Percentiles rank a stretch among this genome's conserved stretches.
phyloP scores from a whole-genome alignment of 2,329 filamentous ascomycete species.

The Neobulgaria alba region DNA sequence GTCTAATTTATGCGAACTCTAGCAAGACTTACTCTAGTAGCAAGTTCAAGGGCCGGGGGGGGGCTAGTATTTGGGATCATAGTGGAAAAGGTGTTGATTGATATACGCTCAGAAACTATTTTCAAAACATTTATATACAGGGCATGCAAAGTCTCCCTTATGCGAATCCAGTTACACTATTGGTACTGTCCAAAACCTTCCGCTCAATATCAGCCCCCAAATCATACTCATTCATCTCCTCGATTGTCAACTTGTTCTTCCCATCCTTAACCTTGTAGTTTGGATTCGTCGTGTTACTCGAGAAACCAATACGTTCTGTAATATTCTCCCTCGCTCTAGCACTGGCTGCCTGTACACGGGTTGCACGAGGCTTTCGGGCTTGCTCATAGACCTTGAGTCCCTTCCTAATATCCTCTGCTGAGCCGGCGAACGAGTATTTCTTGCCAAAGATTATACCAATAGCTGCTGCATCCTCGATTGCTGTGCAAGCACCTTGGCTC shows the following conservation, averaged over 20 bases:
- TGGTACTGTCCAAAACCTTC: constrained; percentile 2
- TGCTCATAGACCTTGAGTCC: constrained; percentile 42
- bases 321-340: constrained; percentile 53
- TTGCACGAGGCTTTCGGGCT: constrained; percentile 46
- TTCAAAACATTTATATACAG: no score
- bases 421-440: constrained; percentile 33
- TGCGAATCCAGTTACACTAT: no score
- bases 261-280: constrained; percentile 56
- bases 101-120: no score
- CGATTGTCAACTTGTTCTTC: constrained; percentile 54
- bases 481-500: constrained; percentile 45
- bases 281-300: constrained; percentile 45
- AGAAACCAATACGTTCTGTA: constrained; percentile 57
- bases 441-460: constrained; percentile 31
- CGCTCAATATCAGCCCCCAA: constrained; percentile 47
- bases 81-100: no score
- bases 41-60: no score
- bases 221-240: constrained; percentile 60
- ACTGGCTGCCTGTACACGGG: constrained; percentile 47
- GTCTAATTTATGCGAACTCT: no score
- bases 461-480: constrained; percentile 34
- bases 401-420: constrained; percentile 34
- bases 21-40: no score
- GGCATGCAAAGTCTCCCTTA: no score
- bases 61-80: no score